Evolutionary conservation across 2,329 filamentous ascomycete species (phyloP), one percentile per base, ranked within the genome.

Genomic region (Claviceps quebecensis): DNA sequence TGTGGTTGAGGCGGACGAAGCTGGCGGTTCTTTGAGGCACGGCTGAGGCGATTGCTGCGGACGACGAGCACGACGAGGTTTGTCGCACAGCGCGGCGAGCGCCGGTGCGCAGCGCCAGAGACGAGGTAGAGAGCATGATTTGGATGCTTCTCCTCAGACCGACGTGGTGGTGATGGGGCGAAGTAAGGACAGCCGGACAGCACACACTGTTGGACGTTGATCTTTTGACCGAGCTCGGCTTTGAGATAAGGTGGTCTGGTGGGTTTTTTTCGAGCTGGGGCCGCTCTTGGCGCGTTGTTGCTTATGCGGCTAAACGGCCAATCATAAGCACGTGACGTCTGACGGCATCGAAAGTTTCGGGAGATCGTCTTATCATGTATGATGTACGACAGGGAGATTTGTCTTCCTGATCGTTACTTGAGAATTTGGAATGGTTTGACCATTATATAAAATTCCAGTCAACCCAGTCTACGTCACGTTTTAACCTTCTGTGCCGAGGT

Each of bases 71-170:
- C 9, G 34, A 38, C 19, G 5, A 23, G 37, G 34, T 9, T 23
- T 23, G 45, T 38, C 45, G 49, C 43, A 38, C 45, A 49, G 45
- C 46, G 23, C 45, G 41, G 16, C 40, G 49, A 14, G 40, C 41
- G 45, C 49, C 45, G 7, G 41, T 23, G 45, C 52, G 52, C 40
- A 49, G 6, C 38, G 45, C 22, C 17, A 26, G 16, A 26, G 23
- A 26, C 4, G 52, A 29, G 34, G n/a, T 46, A 43, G 49, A 53
- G 39, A 51, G 49, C 52, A 53, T 53, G 37, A 22, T 26, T 19
- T 45, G 19, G n/a, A 6, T 50, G 29, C 22, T 47, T 47, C 49
- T 51, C 49, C 49, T 51, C 49, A 61, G 17, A 13, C 34, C 45
- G 19, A n/a, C 36, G 5, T 38, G 45, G 45, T 23, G 34, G 36